Percentiles rank a stretch among this genome's conserved stretches.
These are phyloP conservation scores for Pyrus betulifolia DNA, from an alignment of 306 rosid species.

Conservation along the genomic window DNA sequence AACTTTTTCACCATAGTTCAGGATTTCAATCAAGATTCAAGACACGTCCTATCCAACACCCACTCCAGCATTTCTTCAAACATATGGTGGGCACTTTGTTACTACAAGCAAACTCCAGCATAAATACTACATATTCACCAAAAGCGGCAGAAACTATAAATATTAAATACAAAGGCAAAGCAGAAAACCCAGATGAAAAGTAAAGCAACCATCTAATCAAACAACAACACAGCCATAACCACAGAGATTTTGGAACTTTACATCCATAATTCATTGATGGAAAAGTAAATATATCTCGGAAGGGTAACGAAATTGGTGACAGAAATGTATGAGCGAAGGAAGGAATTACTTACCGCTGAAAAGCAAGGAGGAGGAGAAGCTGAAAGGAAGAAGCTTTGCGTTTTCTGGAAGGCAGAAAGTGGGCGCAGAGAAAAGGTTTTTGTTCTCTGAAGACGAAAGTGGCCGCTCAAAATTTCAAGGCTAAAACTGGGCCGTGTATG, in stretches of 20 bases:
- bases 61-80: background rate
- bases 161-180: background rate
- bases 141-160: background rate
- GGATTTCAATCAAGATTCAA: background rate
- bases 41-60: background rate
- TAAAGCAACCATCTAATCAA: background rate
- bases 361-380: background rate
- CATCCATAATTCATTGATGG: background rate
- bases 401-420: background rate
- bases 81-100: slow-evolving; percentile 1
- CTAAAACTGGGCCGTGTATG: slow-evolving; percentile 7
- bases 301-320: background rate
- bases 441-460: background rate
- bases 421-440: background rate
- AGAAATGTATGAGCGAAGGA: background rate
- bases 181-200: background rate
- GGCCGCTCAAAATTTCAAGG: background rate
- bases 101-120: background rate
- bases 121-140: background rate
- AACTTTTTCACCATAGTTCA: background rate
- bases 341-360: background rate
- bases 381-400: background rate
- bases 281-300: background rate
- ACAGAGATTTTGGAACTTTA: background rate
- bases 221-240: background rate